Evolutionary conservation across 768 basidiomycete species (phyloP).

Genomic region (Kwoniella heveanensis): DNA sequence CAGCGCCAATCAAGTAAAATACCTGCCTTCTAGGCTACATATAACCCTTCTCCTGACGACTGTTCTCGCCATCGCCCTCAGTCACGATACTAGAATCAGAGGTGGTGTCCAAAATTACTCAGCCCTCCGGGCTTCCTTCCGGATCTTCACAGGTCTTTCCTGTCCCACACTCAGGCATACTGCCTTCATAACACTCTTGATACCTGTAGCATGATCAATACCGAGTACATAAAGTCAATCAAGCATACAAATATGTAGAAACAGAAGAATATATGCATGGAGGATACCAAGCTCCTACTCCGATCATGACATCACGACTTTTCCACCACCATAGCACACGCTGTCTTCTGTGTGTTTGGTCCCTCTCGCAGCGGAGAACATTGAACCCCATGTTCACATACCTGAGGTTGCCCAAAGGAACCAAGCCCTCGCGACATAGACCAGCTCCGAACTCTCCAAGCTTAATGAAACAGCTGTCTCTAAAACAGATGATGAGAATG

Average conservation of each 20-base stretch:
- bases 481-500: background rate
- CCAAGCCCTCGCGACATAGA: too few species aligned
- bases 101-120: too few species aligned
- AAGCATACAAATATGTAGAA: background rate
- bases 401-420: too few species aligned
- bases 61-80: too few species aligned
- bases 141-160: too few species aligned
- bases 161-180: too few species aligned
- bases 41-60: background rate
- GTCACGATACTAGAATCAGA: too few species aligned
- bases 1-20: slow-evolving; percentile 9
- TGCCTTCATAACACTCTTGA: too few species aligned
- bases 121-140: too few species aligned
- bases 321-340: background rate
- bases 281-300: background rate
- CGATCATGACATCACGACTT: background rate
- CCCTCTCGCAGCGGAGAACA: background rate
- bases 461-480: background rate
- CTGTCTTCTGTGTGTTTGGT: background rate
- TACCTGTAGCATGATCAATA: slow-evolving; percentile 1
- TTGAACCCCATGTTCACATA: too few species aligned
- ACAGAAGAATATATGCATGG: background rate
- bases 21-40: background rate
- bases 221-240: background rate
- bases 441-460: too few species aligned